Base-by-base conservation (phyloP, 495 filamentous ascomycete genomes). In the Usnea hakonensis region DNA sequence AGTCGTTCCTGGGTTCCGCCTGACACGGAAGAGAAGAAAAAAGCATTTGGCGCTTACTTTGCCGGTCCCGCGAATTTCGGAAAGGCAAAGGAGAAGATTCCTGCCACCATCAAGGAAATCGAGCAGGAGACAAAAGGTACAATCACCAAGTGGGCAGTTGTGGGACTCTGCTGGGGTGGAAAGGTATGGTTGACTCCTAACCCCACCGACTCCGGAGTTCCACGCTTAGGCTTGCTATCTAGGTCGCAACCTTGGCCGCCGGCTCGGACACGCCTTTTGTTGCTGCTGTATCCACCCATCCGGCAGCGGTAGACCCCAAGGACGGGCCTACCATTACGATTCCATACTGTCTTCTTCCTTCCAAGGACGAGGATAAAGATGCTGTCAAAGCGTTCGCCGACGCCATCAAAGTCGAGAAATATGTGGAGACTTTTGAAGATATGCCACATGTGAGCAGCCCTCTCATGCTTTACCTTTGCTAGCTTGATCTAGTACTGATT, bases 101-200 rank as follows among this genome's bases (percentile, higher is more conserved):
- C 79, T 0, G 80, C 70, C 30, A 76, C 80, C 48, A 70, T 87
- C 72, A 65, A 77, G 68, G 67, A 81, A 77, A 75, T 76, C 80
- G 74, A 87, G 32, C 68, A 76, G 57, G 74, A 72, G 37, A 74
- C 77, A 65, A 74, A 68, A 16, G 56, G 44, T 26, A 55, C 72
- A 36, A 85, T 92, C 70, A 79, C 85, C 68, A 84, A 80, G 26
- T 95, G 90, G 90, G 90, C 79, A n/a, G 78, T 91, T 61, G 72
- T 96, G 13, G 92, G 92, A 19, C 90, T 80, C 81, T 97, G 92
- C 81, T 97, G 91, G 91, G 92, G 92, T 60, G 90, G 87, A 62
- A 94, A 94, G 19, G 55, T 57, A 30, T 36, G 35, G 11, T 13
- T 40, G 55, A 16, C 38, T 19, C n/a, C 2, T 26, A 10, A 3